Base-by-base conservation (phyloP, 257 asterid genomes). In the Lavandula angustifolia region DNA sequence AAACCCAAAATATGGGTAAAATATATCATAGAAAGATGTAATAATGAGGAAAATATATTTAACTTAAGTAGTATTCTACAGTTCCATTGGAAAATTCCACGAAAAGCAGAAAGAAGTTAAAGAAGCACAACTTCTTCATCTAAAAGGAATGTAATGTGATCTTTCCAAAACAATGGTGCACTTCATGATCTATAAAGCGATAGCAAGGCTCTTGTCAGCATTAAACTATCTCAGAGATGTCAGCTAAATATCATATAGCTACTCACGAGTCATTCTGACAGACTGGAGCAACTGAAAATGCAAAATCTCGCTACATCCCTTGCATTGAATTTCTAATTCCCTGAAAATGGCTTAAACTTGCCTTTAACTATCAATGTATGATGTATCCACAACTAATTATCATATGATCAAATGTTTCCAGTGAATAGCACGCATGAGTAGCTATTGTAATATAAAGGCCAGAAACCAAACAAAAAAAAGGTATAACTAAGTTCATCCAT, bases 51-150 rank as follows among this genome's bases (percentile, higher is more conserved):
- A 44, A 42, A n/a, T 9, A 16, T 27, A 34, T 34, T 32, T 47
- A 54, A 54, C n/a, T 31, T 32, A 32, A 54, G 2, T 14, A 29
- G 37, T 13, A 54, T 9, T 29, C 4, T 13, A 66, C 17, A 34
- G 9, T 35, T 57, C 37, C 47, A 34, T 29, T 34, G 38, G 58
- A 67, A 32, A n/a, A 59, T 38, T 9, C 47, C 16, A 50, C 2
- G 6, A 33, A 60, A 17, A n/a, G 47, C 10, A 6, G 32, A 37
- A 49, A 48, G 34, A 16, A 48, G 32, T 37, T 56, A 35, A 17
- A 35, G 53, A 37, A 53, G 27, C 43, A 68, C 35, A 47, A 57
- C 51, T 18, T 56, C 60, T 67, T 47, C 11, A 34, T 40, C 38
- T 56, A 13, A 41, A 46, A 50, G 56, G 13, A 4, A n/a, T 32